Base-by-base conservation (phyloP, 2,329 filamentous ascomycete genomes). In the Fusarium euwallaceae region DNA sequence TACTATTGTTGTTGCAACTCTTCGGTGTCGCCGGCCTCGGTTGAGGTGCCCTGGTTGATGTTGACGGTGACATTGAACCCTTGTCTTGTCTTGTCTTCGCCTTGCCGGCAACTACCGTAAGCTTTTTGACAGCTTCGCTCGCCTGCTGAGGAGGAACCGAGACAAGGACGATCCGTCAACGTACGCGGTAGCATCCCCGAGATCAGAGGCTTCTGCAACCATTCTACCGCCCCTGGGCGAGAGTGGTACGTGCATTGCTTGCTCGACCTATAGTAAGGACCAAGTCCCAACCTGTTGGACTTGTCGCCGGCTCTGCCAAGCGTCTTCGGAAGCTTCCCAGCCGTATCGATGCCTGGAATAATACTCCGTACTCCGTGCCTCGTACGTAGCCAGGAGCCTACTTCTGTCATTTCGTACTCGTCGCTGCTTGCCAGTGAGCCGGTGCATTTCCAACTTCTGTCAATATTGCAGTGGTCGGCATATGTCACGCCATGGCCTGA, bases 191-290 rank as follows among this genome's bases (percentile, higher is more conserved):
- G 45, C 32, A 73, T 59, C 69, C 58, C 71, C 61, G 64, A 72
- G 64, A 68, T 68, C 51, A 60, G 59, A 71, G 61, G 45, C 53
- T 59, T 71, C 48, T 58, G 53, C 59, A 70, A 34, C 34, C 37
- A 65, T 41, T 69, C 59, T 64, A 20, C 29, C 56, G 67, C 64
- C 64, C 41, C 58, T 43, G 37, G 58, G 17, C 24, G 16, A 64
- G 27, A 41, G 43, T 76, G 73, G 71, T 63, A 64, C 70, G 70
- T 78, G 62, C 74, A 59, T 60, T 66, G 34, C 56, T 69, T 65
- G 65, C 60, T 59, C 53, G 58, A 60, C 69, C 45, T 66, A 61
- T 65, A 70, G 60, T 29, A 55, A n/a, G 27, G 56, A 63, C 65
- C 63, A 39, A 66, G 55, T 72, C 64, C 66, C 61, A 72, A 61